A percentile compares a stretch with the other conserved stretches of the same genome.
Conservation (phyloP, 306 rosid species). For the Malus sylvestris region DNA sequence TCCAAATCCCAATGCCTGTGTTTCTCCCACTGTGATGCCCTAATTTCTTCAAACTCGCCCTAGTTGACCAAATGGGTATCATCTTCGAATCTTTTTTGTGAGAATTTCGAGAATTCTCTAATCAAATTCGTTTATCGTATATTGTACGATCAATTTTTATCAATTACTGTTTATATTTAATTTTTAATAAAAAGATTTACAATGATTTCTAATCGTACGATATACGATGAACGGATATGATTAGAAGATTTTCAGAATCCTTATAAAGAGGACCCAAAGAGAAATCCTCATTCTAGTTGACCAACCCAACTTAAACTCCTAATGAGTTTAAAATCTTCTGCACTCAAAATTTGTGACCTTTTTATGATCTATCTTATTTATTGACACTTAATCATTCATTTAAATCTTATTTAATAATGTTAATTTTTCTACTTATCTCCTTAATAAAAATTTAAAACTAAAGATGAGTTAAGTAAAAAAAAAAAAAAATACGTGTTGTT, state of each 20-base stretch:
- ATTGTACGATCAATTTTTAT: too few species aligned
- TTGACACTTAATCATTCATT: too few species aligned
- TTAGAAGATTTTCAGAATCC: rapidly evolving
- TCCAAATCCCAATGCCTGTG: constrained; percentile 63
- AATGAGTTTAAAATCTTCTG: too few species aligned
- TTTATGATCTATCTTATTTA: not conserved
- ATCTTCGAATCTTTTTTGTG: rapidly evolving
- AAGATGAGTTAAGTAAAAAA: too few species aligned
- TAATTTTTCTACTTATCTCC: too few species aligned
- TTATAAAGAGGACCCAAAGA: too few species aligned
- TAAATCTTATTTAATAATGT: too few species aligned
- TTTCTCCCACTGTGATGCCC: constrained; percentile 19
- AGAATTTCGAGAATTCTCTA: rapidly evolving
- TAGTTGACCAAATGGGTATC: constrained; percentile 7
- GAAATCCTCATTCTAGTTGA: constrained; percentile 6
- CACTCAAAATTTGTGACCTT: not conserved
- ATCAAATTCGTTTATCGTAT: rapidly evolving
- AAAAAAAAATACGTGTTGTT: too few species aligned
- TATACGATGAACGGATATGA: too few species aligned
- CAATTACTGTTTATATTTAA: too few species aligned
- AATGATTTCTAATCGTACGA: rapidly evolving
- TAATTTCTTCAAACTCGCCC: constrained; percentile 6
- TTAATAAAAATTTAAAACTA: too few species aligned
- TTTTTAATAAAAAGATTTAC: too few species aligned
- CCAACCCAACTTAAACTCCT: constrained; percentile 8